phyloP scores from a whole-genome alignment of 2,329 filamentous ascomycete species.

The Neoarthrinium moseri region DNA sequence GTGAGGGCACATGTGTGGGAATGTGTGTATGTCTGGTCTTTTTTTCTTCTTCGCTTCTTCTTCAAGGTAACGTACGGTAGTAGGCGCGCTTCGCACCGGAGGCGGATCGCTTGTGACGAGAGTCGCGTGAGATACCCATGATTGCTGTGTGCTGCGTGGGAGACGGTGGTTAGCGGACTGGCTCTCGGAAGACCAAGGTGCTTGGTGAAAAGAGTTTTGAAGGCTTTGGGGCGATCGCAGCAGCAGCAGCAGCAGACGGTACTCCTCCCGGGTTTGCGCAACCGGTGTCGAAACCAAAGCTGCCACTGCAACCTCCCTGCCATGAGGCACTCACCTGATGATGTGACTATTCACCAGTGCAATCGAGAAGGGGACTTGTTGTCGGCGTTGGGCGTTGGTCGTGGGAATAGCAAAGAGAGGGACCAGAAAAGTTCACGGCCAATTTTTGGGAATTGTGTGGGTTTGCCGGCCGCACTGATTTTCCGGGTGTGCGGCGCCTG shows the following conservation, averaged over 20 bases:
- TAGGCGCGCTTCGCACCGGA: slow-evolving; percentile 96
- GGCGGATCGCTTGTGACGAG: slow-evolving; percentile 99
- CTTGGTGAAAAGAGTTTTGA: neutral
- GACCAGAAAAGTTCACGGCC: slow-evolving; percentile 4
- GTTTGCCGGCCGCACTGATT: too few species aligned
- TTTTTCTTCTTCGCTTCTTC: slow-evolving; percentile 4
- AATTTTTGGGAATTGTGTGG: too few species aligned
- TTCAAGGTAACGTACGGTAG: slow-evolving; percentile 67
- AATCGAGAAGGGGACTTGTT: slow-evolving; percentile 6
- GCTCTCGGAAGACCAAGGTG: too few species aligned
- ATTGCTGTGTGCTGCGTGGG: slow-evolving; percentile 64
- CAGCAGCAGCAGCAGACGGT: too few species aligned
- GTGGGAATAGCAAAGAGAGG: slow-evolving; percentile 5
- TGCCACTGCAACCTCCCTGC: neutral
- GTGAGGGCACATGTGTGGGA: too few species aligned
- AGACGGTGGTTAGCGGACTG: neutral
- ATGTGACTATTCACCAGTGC: slow-evolving; percentile 7
- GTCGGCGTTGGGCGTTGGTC: slow-evolving; percentile 3
- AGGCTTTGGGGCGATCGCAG: too few species aligned
- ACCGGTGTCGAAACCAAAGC: neutral
- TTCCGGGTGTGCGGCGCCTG: too few species aligned
- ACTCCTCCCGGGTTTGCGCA: too few species aligned
- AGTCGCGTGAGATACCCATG: slow-evolving; percentile 99
- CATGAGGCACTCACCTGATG: slow-evolving; percentile 5
- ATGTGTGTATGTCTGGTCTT: slow-evolving; percentile 18